Base-by-base conservation (phyloP, 768 basidiomycete species). In the Boletus tomentosulus region DNA sequence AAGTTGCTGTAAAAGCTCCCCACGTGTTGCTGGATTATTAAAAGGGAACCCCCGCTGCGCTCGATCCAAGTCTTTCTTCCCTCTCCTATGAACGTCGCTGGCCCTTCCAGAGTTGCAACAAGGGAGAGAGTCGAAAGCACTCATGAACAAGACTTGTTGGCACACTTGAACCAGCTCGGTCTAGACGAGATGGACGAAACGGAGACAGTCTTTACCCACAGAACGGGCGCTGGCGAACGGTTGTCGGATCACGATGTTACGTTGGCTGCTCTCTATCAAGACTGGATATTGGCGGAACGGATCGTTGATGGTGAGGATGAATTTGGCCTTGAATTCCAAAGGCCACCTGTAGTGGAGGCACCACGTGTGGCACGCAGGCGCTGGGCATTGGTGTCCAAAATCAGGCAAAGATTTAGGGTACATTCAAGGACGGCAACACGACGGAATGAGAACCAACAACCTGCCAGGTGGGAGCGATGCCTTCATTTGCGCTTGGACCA, bases 141-240 rank as follows among this genome's bases (percentile, higher is more conserved):
- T 38, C 65, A 69, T 22, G 69, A 69, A 31, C 57, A 57, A 0
- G 69, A 70, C 51, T 34, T 70, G 30, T 15, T 54, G 4, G 55
- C 35, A 3, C 58, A 68, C 31, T 11, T 70, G n/a, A 10, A 12
- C 19, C 51, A 66, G 13, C 61, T 69, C 34, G 55, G 34, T 10
- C 39, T 53, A 19, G 42, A 54, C 15, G 69, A 61, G 9, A 42
- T 66, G 12, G 57, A 69, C 28, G 61, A 59, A 22, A 51, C 65
- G 0, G 49, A 61, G 25, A 44, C 53, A 3, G 42, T 48, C 22
- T 63, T 59, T 30, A 31, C 46, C 2, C 46, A 6, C 25, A 55
- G 55, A 45, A 4, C 35, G 9, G 45, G 30, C 30, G 15, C 13
- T 15, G 60, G 66, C 9, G 16, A 42, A 12, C 27, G 16, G 1